These are phyloP conservation scores for Lepidium africanum DNA, from an alignment of 345 rosid genomes.

Conservation along the genomic window DNA sequence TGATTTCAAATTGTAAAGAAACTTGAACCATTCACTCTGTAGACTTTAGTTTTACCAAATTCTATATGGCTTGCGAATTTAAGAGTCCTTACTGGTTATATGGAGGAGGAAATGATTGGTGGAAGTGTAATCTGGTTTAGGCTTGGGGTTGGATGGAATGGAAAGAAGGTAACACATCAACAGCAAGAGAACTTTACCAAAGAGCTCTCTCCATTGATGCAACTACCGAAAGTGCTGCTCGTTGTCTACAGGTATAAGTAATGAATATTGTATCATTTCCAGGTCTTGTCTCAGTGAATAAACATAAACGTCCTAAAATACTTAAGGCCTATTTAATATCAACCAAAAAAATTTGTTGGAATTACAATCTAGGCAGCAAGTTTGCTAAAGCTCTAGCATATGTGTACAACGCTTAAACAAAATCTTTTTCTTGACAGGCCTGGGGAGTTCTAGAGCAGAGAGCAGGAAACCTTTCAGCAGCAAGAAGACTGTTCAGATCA, in stretches of 20 bases:
- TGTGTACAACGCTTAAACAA: not conserved
- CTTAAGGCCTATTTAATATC: not conserved
- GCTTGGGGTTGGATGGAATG: conserved; percentile 99
- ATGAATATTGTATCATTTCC: not conserved
- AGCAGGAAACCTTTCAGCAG: conserved; percentile 76
- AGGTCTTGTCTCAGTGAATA: not conserved
- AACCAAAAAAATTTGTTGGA: not conserved
- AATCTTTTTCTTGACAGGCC: conserved; percentile 38
- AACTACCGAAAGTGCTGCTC: conserved; percentile 78
- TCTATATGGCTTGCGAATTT: not conserved
- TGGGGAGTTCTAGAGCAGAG: conserved; percentile 98
- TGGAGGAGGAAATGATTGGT: conserved; percentile 8
- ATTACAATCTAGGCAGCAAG: not conserved
- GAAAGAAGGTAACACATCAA: conserved; percentile 83
- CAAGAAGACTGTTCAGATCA: conserved; percentile 82
- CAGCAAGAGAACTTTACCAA: conserved; percentile 80
- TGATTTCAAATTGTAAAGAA: not conserved
- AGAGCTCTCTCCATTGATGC: conserved; percentile 68
- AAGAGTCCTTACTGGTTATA: not conserved
- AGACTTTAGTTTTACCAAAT: not conserved
- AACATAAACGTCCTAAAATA: not conserved
- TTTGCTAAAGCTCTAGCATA: not conserved
- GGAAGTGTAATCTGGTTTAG: conserved; percentile 32
- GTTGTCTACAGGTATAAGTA: conserved; percentile 71
- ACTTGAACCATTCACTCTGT: not conserved